These are phyloP conservation scores for Seiridium cupressi DNA, from an alignment of 2,329 filamentous ascomycete species.

Conservation along the genomic window DNA sequence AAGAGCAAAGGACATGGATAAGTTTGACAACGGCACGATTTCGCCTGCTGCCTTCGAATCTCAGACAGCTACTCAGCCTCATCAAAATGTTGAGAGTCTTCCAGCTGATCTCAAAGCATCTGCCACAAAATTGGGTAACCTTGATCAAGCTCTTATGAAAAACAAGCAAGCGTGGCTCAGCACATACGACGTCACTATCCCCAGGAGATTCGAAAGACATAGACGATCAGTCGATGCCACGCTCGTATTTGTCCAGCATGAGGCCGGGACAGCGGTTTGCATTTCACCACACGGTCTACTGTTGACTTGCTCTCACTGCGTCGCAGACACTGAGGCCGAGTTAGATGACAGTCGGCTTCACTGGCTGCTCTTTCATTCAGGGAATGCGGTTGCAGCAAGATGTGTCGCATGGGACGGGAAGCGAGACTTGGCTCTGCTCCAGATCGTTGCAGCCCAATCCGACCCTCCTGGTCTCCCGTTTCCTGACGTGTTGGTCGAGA, in stretches of 20 bases:
- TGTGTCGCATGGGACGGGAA: constrained; percentile 38
- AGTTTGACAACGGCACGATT: no score
- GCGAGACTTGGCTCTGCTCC: constrained; percentile 46
- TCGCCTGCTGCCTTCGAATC: no score
- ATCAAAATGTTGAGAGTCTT: not conserved
- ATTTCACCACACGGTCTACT: constrained; percentile 41
- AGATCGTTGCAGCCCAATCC: constrained; percentile 28
- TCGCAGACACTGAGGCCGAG: constrained; percentile 38
- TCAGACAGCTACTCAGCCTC: not conserved
- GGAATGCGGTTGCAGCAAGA: constrained; percentile 34
- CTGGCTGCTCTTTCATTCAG: constrained; percentile 43
- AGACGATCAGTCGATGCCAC: constrained; percentile 20
- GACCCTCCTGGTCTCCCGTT: not conserved
- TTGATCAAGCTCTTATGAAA: constrained; percentile 3
- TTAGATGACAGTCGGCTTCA: constrained; percentile 25
- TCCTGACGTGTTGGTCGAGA: not conserved
- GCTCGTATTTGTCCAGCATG: constrained; percentile 46
- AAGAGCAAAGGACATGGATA: no score
- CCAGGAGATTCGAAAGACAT: constrained; percentile 7
- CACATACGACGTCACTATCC: not conserved
- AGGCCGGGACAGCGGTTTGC: constrained; percentile 51
- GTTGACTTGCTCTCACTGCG: constrained; percentile 50
- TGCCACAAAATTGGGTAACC: constrained; percentile 1
- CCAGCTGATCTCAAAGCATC: constrained; percentile 10
- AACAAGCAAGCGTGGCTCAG: constrained; percentile 10